A percentile compares a stretch with the other conserved stretches of the same genome.
Evolutionary conservation across 176 grass and related monocot genomes (phyloP).

Genomic region (Cymbopogon citratus): DNA sequence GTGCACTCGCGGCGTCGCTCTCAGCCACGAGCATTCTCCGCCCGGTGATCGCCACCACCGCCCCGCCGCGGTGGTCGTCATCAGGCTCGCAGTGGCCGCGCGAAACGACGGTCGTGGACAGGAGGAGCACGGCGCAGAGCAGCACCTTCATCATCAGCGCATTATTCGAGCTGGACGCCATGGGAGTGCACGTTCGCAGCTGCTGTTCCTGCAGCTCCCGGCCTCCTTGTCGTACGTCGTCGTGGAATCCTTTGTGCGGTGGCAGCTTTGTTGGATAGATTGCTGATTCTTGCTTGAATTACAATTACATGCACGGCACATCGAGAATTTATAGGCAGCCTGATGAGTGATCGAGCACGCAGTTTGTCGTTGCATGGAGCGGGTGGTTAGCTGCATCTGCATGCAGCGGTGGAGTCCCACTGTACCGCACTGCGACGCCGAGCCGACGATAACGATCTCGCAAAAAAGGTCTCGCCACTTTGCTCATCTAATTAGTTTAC

Average conservation of each 20-base stretch:
- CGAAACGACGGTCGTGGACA: neutral
- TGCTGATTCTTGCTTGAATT: neutral
- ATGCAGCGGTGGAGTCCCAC: neutral
- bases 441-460: neutral
- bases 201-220: no score
- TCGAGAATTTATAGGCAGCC: neutral
- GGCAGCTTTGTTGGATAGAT: no score
- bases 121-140: neutral
- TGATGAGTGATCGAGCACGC: no score
- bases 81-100: neutral
- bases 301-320: no score
- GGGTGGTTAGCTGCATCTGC: neutral
- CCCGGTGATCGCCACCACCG: neutral
- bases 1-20: neutral
- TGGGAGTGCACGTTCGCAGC: neutral
- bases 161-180: constrained; percentile 2
- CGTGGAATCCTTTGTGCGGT: neutral
- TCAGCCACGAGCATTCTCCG: constrained; percentile 30
- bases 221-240: neutral
- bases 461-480: neutral
- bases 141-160: neutral
- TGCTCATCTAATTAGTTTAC: neutral
- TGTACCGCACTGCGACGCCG: constrained; percentile 14
- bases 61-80: no score
- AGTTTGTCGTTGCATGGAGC: neutral